Conservation (phyloP, 2,329 filamentous ascomycete species). For the Coleophoma cylindrospora region DNA sequence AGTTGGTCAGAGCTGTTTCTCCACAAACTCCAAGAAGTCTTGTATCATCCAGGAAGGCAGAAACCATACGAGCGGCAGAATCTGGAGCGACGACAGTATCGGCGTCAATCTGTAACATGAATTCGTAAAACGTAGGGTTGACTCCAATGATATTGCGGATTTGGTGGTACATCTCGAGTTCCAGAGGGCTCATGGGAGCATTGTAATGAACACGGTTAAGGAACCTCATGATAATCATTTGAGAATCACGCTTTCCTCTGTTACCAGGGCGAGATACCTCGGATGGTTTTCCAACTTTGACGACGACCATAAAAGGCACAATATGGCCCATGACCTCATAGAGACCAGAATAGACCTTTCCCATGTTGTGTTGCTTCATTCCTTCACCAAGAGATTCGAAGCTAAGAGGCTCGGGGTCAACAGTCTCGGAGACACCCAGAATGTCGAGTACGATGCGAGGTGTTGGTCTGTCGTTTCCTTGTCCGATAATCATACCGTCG, state of each 20-base stretch:
- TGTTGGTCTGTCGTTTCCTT: slow-evolving; percentile 92
- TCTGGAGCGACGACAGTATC: slow-evolving; percentile 92
- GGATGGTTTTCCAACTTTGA: slow-evolving; percentile 89
- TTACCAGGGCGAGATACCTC: slow-evolving; percentile 78
- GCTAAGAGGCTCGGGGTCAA: slow-evolving; percentile 92
- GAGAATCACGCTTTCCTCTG: slow-evolving; percentile 97
- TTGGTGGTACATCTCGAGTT: slow-evolving; percentile 97
- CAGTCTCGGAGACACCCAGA: slow-evolving; percentile 85
- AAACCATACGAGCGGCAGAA: slow-evolving; percentile 86
- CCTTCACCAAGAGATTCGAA: slow-evolving; percentile 96
- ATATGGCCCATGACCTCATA: slow-evolving; percentile 98
- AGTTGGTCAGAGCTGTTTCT: slow-evolving; percentile 89
- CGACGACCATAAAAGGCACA: slow-evolving; percentile 92
- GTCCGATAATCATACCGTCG: slow-evolving; percentile 94
- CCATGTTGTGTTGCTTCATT: slow-evolving; percentile 98
- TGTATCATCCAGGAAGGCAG: slow-evolving; percentile 86
- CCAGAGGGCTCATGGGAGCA: slow-evolving; percentile 88
- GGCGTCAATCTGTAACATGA: slow-evolving; percentile 91
- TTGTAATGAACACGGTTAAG: slow-evolving; percentile 99
- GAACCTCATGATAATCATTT: slow-evolving; percentile 98
- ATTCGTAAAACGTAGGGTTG: slow-evolving; percentile 98
- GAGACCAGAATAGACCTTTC: slow-evolving; percentile 94
- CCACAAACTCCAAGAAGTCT: slow-evolving; percentile 91
- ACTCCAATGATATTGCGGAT: slow-evolving; percentile 98
- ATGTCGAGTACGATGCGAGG: slow-evolving; percentile 98